phyloP scores from a whole-genome alignment of 352 stramenopile species.

The Phytophthora foliorum region DNA sequence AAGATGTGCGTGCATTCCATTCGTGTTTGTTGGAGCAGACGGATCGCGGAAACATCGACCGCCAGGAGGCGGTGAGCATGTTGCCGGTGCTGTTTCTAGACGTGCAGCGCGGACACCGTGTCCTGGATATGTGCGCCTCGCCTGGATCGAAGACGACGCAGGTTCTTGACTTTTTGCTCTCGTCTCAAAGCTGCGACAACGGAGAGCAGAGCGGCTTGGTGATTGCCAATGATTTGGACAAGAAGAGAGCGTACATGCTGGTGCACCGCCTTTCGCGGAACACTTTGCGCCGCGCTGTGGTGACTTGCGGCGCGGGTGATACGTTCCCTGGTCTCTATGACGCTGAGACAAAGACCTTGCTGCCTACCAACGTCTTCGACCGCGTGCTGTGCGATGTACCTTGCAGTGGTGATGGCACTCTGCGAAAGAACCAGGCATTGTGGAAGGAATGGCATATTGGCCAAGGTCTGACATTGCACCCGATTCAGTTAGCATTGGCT shows the following conservation, averaged over 20 bases:
- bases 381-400: slow-evolving; percentile 98
- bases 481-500: slow-evolving; percentile 94
- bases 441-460: slow-evolving; percentile 96
- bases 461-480: slow-evolving; percentile 93
- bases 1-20: slow-evolving; percentile 92
- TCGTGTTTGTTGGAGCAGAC: slow-evolving; percentile 94
- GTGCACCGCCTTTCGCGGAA: slow-evolving; percentile 94
- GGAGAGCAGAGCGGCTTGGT: slow-evolving; percentile 79
- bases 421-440: slow-evolving; percentile 97
- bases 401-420: slow-evolving; percentile 98
- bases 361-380: slow-evolving; percentile 95
- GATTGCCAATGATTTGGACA: slow-evolving; percentile 97
- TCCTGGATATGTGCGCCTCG: slow-evolving; percentile 94
- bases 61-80: slow-evolving; percentile 99
- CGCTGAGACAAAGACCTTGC: slow-evolving; percentile 38
- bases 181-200: slow-evolving; percentile 18
- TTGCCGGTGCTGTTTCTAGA: slow-evolving; percentile 97
- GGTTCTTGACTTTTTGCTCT: slow-evolving; percentile 92
- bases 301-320: slow-evolving; percentile 95
- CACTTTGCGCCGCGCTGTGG: slow-evolving; percentile 86
- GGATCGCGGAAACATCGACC: slow-evolving; percentile 93
- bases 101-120: slow-evolving; percentile 86
- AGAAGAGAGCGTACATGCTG: slow-evolving; percentile 98
- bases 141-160: slow-evolving; percentile 99
- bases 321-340: slow-evolving; percentile 94